Evolutionary conservation across 2,329 filamentous ascomycete genomes (phyloP).

Genomic region (Pseudogymnoascus verrucosus): DNA sequence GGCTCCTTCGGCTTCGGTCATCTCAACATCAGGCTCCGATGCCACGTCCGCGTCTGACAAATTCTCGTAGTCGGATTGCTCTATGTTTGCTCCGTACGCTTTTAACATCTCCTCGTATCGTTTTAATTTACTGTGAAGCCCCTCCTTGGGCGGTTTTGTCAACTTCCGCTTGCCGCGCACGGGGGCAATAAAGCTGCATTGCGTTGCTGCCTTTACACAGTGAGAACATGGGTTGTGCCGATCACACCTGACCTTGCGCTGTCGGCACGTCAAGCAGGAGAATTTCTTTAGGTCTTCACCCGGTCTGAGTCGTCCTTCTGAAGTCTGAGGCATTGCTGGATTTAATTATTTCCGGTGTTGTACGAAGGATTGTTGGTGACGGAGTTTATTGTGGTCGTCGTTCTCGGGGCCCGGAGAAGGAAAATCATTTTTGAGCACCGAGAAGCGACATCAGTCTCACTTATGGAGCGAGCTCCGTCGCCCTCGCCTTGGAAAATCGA

Average conservation of each 20-base stretch:
- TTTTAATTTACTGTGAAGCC: conserved; percentile 20
- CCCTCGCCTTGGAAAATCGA: neutral
- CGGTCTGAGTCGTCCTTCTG: neutral
- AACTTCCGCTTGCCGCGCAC: conserved; percentile 25
- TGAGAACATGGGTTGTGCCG: conserved; percentile 35
- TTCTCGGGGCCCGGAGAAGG: conserved; percentile 18
- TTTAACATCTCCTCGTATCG: conserved; percentile 16
- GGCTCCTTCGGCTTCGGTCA: conserved; percentile 10
- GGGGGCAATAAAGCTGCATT: conserved; percentile 29
- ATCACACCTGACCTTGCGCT: conserved; percentile 37
- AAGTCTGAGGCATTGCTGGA: neutral
- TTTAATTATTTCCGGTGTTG: neutral
- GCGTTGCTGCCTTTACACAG: conserved; percentile 32
- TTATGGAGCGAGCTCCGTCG: neutral
- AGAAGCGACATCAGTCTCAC: conserved; percentile 12
- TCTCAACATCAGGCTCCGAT: conserved; percentile 18
- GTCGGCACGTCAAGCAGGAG: conserved; percentile 32
- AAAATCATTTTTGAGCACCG: conserved; percentile 19
- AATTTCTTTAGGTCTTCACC: conserved; percentile 11
- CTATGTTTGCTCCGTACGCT: conserved; percentile 20
- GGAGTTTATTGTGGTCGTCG: neutral
- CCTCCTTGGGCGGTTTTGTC: conserved; percentile 16
- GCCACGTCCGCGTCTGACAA: conserved; percentile 17
- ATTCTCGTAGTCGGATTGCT: conserved; percentile 18
- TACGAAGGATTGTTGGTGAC: neutral